phyloP scores from a whole-genome alignment of 106 monocot genomes.

The Narthecium ossifragum region DNA sequence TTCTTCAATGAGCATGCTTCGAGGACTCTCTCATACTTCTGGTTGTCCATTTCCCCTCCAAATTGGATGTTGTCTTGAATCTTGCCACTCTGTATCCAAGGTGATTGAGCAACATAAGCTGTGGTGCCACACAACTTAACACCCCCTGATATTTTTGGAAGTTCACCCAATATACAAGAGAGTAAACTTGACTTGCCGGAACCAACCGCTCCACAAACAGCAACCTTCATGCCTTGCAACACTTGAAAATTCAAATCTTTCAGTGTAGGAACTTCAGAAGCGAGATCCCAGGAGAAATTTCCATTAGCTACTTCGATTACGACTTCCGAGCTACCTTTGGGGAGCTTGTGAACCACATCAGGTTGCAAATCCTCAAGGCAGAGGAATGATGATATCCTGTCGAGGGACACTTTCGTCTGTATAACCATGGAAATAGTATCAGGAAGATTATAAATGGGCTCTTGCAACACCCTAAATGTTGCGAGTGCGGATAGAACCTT shows the following conservation, averaged over 20 bases:
- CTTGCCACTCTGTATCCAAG: constrained; percentile 98
- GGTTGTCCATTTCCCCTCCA: constrained; percentile 67
- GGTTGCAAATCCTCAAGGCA: constrained; percentile 53
- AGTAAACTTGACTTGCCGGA: constrained; percentile 86
- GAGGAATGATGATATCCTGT: constrained; percentile 73
- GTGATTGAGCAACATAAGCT: constrained; percentile 86
- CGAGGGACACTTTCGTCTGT: constrained; percentile 81
- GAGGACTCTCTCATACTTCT: constrained; percentile 59
- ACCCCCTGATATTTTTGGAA: constrained; percentile 62
- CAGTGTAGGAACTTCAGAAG: constrained; percentile 46
- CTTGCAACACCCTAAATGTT: constrained; percentile 79
- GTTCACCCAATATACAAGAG: constrained; percentile 76
- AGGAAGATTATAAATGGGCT: constrained; percentile 76
- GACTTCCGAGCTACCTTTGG: constrained; percentile 34
- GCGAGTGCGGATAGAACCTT: constrained; percentile 87
- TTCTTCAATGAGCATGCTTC: constrained; percentile 80
- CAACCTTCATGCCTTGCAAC: constrained; percentile 61
- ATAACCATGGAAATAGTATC: constrained; percentile 62
- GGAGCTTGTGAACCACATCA: constrained; percentile 49
- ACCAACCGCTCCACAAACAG: constrained; percentile 87
- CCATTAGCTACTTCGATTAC: constrained; percentile 59
- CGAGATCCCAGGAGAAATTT: constrained; percentile 69
- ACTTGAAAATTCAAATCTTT: constrained; percentile 61
- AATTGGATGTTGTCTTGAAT: constrained; percentile 89
- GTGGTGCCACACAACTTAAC: constrained; percentile 54